Base-by-base conservation (phyloP, 768 basidiomycete genomes). In the Lactifluus echinatus region DNA sequence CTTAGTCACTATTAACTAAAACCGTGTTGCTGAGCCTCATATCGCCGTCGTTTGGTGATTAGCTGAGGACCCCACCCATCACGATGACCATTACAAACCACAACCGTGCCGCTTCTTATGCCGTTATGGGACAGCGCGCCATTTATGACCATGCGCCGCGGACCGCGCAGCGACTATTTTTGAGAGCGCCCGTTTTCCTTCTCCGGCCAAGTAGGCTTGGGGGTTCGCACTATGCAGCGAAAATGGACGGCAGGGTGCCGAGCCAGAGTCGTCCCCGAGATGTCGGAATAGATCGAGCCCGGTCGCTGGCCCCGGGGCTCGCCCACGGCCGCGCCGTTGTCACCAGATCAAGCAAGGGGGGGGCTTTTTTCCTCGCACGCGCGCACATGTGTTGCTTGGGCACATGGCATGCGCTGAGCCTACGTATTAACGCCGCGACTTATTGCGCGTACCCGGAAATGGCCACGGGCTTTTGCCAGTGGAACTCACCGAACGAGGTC, bases 391-490 rank as follows among this genome's bases (percentile, higher is more conserved):
- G 50, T 42, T 34, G 12, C 19, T 34, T 44, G 8, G 24, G 23
- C 40, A 17, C 42, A 34, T 53, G 52, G 28, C 31, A 53, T 3
- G 45, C 40, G 57, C 57, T 53, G 57, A 58, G 57, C 57, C 7
- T 42, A 53, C 57, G 52, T 53, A 46, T 43, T 53, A 57, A 48
- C 46, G 57, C 57, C 52, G 57, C 52, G 39, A 47, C 45, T 33
- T 36, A 5, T 17, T 40, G 37, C 37, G 45, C 23, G 37, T 34
- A 53, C 39, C 56, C 57, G 17, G 24, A 58, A 48, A 58, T 29
- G 52, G 57, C 36, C 19, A 58, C 57, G 57, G 57, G 15, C 57
- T 48, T 43, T 58, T 58, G 24, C 52, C 5, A 56, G 48, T 56
- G 55, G 55, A 31, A 44, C 48, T n/a, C 14, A 23, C 42, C 49